Conservation (phyloP, 1,284 basidiomycete genomes). For the Rhizopogon hawkerae region DNA sequence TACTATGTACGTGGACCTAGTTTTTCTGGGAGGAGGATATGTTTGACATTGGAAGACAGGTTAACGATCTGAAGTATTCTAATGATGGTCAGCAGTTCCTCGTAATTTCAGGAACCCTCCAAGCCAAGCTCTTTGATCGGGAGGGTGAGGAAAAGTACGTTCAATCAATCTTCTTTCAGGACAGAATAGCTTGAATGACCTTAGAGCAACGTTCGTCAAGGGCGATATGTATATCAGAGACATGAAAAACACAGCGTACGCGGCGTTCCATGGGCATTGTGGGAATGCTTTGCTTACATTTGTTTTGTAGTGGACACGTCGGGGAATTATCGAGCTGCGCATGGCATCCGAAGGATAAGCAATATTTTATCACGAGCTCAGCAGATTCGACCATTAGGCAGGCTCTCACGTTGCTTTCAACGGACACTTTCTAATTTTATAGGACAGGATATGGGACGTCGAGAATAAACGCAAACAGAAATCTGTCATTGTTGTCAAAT, state of each 20-base stretch:
- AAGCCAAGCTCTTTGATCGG: constrained; percentile 83
- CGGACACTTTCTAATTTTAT: constrained; percentile 3
- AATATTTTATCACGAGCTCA: constrained; percentile 86
- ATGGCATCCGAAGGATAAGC: constrained; percentile 84
- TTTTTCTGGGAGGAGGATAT: background rate
- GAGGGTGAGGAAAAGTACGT: constrained; percentile 87
- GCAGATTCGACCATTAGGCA: constrained; percentile 91
- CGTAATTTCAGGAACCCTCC: constrained; percentile 79
- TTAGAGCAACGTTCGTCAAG: constrained; percentile 80
- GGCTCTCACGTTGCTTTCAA: constrained; percentile 18
- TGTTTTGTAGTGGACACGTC: constrained; percentile 77
- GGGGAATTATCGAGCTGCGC: constrained; percentile 82
- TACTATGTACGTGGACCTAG: constrained; percentile 66
- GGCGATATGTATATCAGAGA: constrained; percentile 98
- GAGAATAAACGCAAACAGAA: constrained; percentile 86
- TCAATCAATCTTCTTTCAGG: constrained; percentile 13
- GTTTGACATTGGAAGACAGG: constrained; percentile 36
- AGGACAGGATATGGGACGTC: constrained; percentile 82
- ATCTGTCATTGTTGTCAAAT: constrained; percentile 91
- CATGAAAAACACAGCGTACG: constrained; percentile 92
- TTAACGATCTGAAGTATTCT: constrained; percentile 84
- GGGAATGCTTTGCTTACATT: constrained; percentile 4
- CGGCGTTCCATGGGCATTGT: constrained; percentile 11
- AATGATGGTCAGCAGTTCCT: constrained; percentile 80
- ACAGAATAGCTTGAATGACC: constrained; percentile 41